Percentiles rank a stretch among this genome's conserved stretches.
phyloP scores from a whole-genome alignment of 2,329 filamentous ascomycete species.

The Truncatella angustata region DNA sequence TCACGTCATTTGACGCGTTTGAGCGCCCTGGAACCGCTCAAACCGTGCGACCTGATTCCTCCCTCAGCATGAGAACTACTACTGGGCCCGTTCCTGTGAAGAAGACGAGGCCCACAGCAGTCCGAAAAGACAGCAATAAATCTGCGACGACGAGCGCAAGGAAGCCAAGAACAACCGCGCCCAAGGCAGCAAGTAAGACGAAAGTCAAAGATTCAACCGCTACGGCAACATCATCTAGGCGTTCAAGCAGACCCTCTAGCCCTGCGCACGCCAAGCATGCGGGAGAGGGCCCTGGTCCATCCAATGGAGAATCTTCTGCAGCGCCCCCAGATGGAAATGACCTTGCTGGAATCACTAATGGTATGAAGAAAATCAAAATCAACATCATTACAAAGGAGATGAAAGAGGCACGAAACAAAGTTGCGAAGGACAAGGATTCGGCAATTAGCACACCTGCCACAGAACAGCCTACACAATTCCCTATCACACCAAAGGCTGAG shows the following conservation, averaged over 20 bases:
- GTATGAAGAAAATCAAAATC: conserved; percentile 64
- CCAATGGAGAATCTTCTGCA: conserved; percentile 2
- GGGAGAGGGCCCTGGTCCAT: too few relatives aligned
- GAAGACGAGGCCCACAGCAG: conserved; percentile 54
- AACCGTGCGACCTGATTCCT: conserved; percentile 39
- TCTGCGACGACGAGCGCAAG: conserved; percentile 32
- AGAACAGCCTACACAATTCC: not conserved
- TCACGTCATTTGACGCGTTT: not conserved
- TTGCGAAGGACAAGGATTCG: conserved; percentile 19
- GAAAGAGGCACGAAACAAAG: conserved; percentile 49
- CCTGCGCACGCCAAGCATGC: too few relatives aligned
- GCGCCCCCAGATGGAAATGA: conserved; percentile 30
- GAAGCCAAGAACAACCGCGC: conserved; percentile 27
- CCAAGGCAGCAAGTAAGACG: conserved; percentile 11
- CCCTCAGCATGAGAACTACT: conserved; percentile 39
- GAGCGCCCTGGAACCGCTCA: conserved; percentile 24
- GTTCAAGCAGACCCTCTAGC: not conserved
- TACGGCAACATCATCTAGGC: not conserved
- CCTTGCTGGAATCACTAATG: conserved; percentile 54
- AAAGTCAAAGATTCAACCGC: conserved; percentile 12
- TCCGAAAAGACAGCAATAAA: conserved; percentile 40
- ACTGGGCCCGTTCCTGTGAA: conserved; percentile 46
- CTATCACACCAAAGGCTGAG: not conserved
- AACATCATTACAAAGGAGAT: conserved; percentile 59
- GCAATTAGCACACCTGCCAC: not conserved